These are phyloP conservation scores for Mychonastes homosphaera DNA, from an alignment of 139 green algal species.

Conservation along the genomic window DNA sequence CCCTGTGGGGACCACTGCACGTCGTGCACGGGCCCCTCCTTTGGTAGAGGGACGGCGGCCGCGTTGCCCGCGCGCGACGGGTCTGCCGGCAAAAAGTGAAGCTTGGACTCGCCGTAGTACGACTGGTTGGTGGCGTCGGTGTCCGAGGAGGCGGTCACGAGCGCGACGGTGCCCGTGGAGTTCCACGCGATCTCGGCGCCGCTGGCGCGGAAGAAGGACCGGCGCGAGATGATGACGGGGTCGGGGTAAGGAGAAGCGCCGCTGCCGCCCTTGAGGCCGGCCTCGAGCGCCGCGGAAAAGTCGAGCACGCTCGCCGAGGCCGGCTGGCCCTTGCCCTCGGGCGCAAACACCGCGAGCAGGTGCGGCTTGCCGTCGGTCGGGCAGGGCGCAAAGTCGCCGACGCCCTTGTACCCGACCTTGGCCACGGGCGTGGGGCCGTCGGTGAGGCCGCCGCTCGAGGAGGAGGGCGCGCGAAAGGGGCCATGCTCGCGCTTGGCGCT, in stretches of 20 bases:
- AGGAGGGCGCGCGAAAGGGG: constrained; percentile 14
- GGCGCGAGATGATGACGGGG: too few relatives aligned
- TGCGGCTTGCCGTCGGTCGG: constrained; percentile 13
- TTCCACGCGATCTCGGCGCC: constrained; percentile 43
- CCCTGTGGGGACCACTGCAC: constrained; percentile 83
- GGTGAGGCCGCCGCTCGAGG: constrained; percentile 4
- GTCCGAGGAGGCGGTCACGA: constrained; percentile 73
- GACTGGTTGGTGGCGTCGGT: constrained; percentile 84
- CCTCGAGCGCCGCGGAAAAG: constrained; percentile 15
- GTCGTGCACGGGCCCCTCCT: constrained; percentile 94
- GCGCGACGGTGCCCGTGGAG: constrained; percentile 41
- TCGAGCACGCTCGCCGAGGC: constrained; percentile 22
- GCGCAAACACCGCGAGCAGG: constrained; percentile 44
- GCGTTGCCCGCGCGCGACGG: constrained; percentile 20
- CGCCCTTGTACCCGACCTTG: constrained; percentile 58
- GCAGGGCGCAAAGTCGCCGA: constrained; percentile 42
- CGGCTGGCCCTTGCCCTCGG: constrained; percentile 62
- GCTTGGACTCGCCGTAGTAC: constrained; percentile 73
- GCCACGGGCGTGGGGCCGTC: background rate
- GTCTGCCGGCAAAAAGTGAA: constrained; percentile 74
- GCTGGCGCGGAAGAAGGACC: constrained; percentile 6
- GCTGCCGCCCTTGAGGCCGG: constrained; percentile 15
- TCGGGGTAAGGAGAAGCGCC: background rate
- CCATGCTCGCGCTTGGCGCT: constrained; percentile 2
- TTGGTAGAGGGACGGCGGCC: constrained; percentile 58